phyloP scores from a whole-genome alignment of 495 filamentous ascomycete genomes.

The Rusavskia elegans region DNA sequence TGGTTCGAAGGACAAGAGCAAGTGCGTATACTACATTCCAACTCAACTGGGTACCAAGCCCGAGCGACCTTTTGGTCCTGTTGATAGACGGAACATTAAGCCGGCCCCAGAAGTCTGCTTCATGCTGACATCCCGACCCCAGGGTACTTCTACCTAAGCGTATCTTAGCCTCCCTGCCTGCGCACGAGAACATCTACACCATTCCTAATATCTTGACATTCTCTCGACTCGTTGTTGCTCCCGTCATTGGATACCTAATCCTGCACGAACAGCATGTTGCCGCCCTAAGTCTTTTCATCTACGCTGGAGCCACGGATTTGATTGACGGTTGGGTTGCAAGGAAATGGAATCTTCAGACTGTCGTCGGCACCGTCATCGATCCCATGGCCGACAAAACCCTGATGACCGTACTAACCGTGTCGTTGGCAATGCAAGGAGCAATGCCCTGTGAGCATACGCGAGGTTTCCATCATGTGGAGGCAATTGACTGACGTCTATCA shows the following conservation, averaged over 20 bases:
- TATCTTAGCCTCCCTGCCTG: slow-evolving; percentile 35
- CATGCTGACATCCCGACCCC: background rate
- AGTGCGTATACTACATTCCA: background rate
- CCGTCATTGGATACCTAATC: slow-evolving; percentile 77
- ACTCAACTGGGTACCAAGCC: no score
- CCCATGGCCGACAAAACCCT: slow-evolving; percentile 92
- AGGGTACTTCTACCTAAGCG: slow-evolving; percentile 17
- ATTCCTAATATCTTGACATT: slow-evolving; percentile 86
- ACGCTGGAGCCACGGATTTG: slow-evolving; percentile 81
- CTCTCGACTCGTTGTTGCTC: slow-evolving; percentile 68
- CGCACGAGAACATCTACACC: slow-evolving; percentile 89
- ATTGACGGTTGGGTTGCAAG: slow-evolving; percentile 89
- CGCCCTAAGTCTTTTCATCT: slow-evolving; percentile 73
- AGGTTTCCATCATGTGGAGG: background rate
- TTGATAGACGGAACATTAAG: background rate
- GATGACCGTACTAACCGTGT: slow-evolving; percentile 83
- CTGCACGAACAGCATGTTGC: slow-evolving; percentile 62
- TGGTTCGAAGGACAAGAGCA: background rate
- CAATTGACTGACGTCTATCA: slow-evolving; percentile 14
- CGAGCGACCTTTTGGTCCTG: no score
- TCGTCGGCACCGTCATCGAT: slow-evolving; percentile 91
- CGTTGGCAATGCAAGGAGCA: slow-evolving; percentile 62
- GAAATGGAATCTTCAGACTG: slow-evolving; percentile 72
- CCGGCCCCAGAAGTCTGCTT: background rate
- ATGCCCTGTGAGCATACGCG: slow-evolving; percentile 44